Conservation (phyloP, 176 grass and related monocot species). For the Aegilops longissima region DNA sequence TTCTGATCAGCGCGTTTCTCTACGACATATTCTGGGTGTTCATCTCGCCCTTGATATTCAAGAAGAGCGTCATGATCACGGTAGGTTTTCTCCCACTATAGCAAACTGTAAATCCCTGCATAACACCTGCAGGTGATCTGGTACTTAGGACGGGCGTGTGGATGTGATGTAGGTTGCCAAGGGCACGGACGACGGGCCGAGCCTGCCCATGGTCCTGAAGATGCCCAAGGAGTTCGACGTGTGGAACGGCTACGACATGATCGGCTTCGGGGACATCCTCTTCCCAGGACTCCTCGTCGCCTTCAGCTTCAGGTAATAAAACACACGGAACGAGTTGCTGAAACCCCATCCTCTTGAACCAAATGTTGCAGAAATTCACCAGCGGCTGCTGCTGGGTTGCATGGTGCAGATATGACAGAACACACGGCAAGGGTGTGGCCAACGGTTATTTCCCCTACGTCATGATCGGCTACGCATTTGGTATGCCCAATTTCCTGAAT, state of each 20-base stretch:
- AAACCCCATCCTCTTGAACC: neutral
- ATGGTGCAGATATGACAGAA: conserved; percentile 57
- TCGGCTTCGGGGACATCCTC: conserved; percentile 96
- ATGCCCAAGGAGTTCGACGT: conserved; percentile 88
- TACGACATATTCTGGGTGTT: conserved; percentile 99
- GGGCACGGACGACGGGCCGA: conserved; percentile 61
- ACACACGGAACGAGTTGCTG: neutral
- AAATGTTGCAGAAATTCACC: conserved; percentile 15
- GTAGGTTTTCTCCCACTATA: conserved; percentile 31
- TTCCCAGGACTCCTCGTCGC: conserved; percentile 92
- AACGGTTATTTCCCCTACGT: conserved; percentile 75
- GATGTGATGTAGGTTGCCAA: conserved; percentile 62
- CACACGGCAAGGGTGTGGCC: conserved; percentile 53
- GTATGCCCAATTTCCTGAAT: conserved; percentile 33
- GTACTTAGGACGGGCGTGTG: neutral
- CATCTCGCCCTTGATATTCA: conserved; percentile 87
- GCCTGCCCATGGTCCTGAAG: conserved; percentile 94
- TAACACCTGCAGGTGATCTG: too few relatives aligned
- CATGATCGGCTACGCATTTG: conserved; percentile 68
- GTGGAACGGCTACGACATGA: conserved; percentile 93
- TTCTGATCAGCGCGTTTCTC: conserved; percentile 70
- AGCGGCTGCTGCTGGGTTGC: neutral
- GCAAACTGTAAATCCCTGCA: too few relatives aligned
- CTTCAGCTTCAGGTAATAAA: conserved; percentile 72
- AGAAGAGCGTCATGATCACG: conserved; percentile 98